These are phyloP conservation scores for Acidiella bohemica DNA, from an alignment of 495 filamentous ascomycete species.

Conservation along the genomic window DNA sequence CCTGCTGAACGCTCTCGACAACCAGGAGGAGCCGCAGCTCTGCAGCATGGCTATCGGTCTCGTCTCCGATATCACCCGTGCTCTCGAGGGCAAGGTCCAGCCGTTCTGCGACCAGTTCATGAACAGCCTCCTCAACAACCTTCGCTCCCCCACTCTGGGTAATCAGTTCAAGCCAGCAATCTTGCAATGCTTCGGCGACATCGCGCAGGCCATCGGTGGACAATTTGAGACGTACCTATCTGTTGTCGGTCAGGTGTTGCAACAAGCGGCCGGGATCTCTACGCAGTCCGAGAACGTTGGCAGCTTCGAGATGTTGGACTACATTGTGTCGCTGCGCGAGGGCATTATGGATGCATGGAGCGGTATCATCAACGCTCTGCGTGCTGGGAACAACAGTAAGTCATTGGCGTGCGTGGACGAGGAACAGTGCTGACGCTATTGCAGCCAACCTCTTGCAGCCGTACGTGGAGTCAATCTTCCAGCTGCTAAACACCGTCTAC, in stretches of 20 bases:
- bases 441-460: constrained; percentile 52
- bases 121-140: constrained; percentile 85
- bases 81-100: constrained; percentile 74
- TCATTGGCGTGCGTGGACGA: constrained; percentile 2
- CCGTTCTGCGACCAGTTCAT: constrained; percentile 95
- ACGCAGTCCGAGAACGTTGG: constrained; percentile 47
- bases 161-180: constrained; percentile 98
- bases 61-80: constrained; percentile 88
- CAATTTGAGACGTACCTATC: constrained; percentile 85
- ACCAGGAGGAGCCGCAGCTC: constrained; percentile 85
- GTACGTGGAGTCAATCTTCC: constrained; percentile 78
- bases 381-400: constrained; percentile 61
- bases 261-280: constrained; percentile 76
- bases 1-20: constrained; percentile 82
- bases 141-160: constrained; percentile 62
- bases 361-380: constrained; percentile 87
- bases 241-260: constrained; percentile 82
- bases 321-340: constrained; percentile 83
- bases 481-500: constrained; percentile 68
- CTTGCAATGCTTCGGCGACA: constrained; percentile 93
- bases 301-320: constrained; percentile 87
- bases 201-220: constrained; percentile 86
- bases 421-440: constrained; percentile 15
- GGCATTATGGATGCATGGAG: constrained; percentile 99
- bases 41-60: constrained; percentile 96